These are phyloP conservation scores for Phytopythium sindhum DNA, from an alignment of 352 stramenopile genomes.

Conservation along the genomic window DNA sequence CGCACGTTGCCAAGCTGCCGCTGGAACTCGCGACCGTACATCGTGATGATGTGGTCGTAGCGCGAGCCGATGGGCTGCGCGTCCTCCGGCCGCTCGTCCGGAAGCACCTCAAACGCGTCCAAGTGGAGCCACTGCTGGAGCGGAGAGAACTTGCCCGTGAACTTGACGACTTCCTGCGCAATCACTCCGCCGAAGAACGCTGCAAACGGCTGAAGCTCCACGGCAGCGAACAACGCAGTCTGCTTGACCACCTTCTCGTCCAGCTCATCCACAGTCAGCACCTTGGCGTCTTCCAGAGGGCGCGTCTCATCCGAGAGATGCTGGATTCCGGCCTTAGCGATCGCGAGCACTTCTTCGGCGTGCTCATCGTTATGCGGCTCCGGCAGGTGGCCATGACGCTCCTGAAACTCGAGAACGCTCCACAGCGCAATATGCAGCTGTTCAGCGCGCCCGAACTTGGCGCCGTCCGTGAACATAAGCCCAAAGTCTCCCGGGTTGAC, in stretches of 20 bases:
- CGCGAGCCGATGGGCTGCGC: slow-evolving; percentile 51
- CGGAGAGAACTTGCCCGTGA: slow-evolving; percentile 84
- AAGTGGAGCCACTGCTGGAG: slow-evolving; percentile 85
- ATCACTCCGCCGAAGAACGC: slow-evolving; percentile 81
- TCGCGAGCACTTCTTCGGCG: slow-evolving; percentile 60
- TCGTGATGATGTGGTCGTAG: slow-evolving; percentile 80
- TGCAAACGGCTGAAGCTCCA: slow-evolving; percentile 80
- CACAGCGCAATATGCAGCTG: slow-evolving; percentile 76
- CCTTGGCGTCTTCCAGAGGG: slow-evolving; percentile 17
- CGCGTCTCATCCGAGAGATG: slow-evolving; percentile 63
- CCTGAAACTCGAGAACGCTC: slow-evolving; percentile 79
- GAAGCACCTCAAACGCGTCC: slow-evolving; percentile 79
- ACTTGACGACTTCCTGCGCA: slow-evolving; percentile 87
- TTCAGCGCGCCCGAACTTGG: slow-evolving; percentile 84
- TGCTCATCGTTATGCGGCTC: slow-evolving; percentile 61
- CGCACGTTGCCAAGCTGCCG: slow-evolving; percentile 57
- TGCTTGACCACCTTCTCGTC: slow-evolving; percentile 66
- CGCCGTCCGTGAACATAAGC: slow-evolving; percentile 84
- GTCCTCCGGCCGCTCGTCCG: slow-evolving; percentile 55
- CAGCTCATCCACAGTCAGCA: slow-evolving; percentile 65
- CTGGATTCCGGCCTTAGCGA: slow-evolving; percentile 62
- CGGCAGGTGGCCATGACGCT: slow-evolving; percentile 58
- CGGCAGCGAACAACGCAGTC: slow-evolving; percentile 45
- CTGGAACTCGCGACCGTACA: slow-evolving; percentile 71
- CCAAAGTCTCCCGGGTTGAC: slow-evolving; percentile 69